Percentiles rank a stretch among this genome's conserved stretches.
phyloP scores from a whole-genome alignment of 129 eudicot species.

The Pseudognaphalium luteoalbum region DNA sequence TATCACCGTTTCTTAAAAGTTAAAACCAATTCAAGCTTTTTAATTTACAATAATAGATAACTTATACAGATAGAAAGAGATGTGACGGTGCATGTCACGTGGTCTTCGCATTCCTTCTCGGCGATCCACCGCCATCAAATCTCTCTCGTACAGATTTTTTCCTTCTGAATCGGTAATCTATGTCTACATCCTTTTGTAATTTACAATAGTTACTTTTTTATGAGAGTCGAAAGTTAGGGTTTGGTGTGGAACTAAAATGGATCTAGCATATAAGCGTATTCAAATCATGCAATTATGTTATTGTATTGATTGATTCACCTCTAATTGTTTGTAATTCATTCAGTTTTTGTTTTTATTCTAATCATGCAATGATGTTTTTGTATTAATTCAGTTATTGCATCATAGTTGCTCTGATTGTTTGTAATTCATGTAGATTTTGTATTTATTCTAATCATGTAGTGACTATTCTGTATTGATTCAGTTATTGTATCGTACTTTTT shows the following conservation, averaged over 20 bases:
- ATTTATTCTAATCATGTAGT: slow-evolving; percentile 19
- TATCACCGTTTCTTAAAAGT: slow-evolving; percentile 12
- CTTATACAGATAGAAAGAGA: slow-evolving; percentile 25
- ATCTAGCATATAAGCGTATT: slow-evolving; percentile 24
- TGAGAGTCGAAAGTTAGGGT: slow-evolving; percentile 28
- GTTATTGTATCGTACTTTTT: not conserved
- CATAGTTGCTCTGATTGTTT: not conserved
- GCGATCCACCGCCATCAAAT: slow-evolving; percentile 54
- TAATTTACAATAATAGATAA: not conserved
- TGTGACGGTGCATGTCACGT: slow-evolving; percentile 94
- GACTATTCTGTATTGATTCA: not conserved
- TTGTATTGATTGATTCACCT: not conserved
- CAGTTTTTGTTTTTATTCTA: not conserved
- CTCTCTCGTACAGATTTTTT: slow-evolving; percentile 46
- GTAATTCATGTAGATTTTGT: not conserved
- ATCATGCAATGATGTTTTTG: slow-evolving; percentile 26
- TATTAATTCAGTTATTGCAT: not conserved
- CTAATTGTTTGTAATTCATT: not conserved
- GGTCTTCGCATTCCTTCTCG: slow-evolving; percentile 55
- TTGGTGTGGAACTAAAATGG: slow-evolving; percentile 22
- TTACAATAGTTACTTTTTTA: not conserved
- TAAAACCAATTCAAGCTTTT: slow-evolving; percentile 21
- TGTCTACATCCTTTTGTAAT: not conserved
- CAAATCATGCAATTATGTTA: slow-evolving; percentile 25
- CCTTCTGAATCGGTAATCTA: slow-evolving; percentile 58